These are phyloP conservation scores for Epichloe coenophiala DNA, from an alignment of 2,329 filamentous ascomycete genomes.

Conservation along the genomic window DNA sequence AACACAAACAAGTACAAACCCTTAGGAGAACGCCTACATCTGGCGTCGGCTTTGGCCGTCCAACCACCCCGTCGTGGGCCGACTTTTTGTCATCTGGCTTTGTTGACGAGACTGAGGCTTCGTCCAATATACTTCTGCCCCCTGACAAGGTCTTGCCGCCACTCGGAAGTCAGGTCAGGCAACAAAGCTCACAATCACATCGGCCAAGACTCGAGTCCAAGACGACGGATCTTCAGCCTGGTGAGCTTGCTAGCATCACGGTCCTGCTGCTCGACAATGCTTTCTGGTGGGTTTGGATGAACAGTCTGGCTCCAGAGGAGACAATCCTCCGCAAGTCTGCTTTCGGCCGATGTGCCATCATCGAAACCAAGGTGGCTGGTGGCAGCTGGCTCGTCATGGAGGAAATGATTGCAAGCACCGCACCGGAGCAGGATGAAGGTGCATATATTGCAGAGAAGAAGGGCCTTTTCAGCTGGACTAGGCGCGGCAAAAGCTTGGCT, in stretches of 20 bases:
- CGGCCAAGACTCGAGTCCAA: constrained; percentile 57
- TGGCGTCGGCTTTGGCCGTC: constrained; percentile 57
- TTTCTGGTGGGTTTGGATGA: constrained; percentile 99
- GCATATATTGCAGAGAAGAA: constrained; percentile 95
- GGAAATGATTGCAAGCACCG: constrained; percentile 89
- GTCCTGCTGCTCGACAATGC: constrained; percentile 80
- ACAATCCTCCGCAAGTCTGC: constrained; percentile 74
- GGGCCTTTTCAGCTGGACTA: constrained; percentile 78
- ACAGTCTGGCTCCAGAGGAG: constrained; percentile 83
- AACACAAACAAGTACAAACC: constrained; percentile 28
- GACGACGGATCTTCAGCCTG: constrained; percentile 59
- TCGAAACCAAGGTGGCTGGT: constrained; percentile 72
- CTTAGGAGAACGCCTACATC: constrained; percentile 56
- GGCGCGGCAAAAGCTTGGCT: constrained; percentile 45
- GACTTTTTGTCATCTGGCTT: constrained; percentile 95
- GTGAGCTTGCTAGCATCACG: constrained; percentile 86
- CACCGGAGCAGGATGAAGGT: constrained; percentile 67
- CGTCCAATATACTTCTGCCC: constrained; percentile 68
- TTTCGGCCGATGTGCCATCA: constrained; percentile 83
- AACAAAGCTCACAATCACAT: constrained; percentile 79
- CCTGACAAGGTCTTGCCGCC: constrained; percentile 86
- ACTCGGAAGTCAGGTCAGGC: constrained; percentile 57
- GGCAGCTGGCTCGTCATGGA: constrained; percentile 91
- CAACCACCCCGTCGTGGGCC: constrained; percentile 95
- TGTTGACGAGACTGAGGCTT: constrained; percentile 55